phyloP scores from a whole-genome alignment of 2,329 filamentous ascomycete species.

The Phialocephala subalpina region DNA sequence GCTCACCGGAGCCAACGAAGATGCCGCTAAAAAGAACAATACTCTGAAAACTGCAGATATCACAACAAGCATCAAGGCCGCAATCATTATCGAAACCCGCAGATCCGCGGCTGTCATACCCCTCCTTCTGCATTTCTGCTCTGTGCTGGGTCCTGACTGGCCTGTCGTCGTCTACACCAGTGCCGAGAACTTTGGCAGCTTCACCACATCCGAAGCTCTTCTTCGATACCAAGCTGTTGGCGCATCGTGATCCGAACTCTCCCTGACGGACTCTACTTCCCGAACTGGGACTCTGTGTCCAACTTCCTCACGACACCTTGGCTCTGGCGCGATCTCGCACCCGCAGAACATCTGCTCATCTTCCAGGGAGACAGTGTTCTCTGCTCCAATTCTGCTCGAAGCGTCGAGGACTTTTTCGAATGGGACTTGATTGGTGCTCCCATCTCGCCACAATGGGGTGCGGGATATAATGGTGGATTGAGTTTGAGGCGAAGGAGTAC shows the following conservation, averaged over 20 bases:
- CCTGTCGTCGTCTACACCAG: slow-evolving; percentile 53
- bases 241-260: slow-evolving; percentile 49
- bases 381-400: slow-evolving; percentile 43
- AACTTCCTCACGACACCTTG: slow-evolving; percentile 43
- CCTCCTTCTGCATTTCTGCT: slow-evolving; percentile 49
- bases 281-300: slow-evolving; percentile 47
- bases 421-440: slow-evolving; percentile 49
- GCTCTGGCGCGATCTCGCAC: slow-evolving; percentile 46
- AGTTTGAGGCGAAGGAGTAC: slow-evolving; percentile 46
- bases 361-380: slow-evolving; percentile 47
- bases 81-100: slow-evolving; percentile 49
- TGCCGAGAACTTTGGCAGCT: slow-evolving; percentile 38
- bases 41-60: slow-evolving; percentile 31
- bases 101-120: slow-evolving; percentile 45
- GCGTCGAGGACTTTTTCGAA: slow-evolving; percentile 45
- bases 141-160: slow-evolving; percentile 52
- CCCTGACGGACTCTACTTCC: slow-evolving; percentile 46
- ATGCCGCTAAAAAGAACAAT: slow-evolving; percentile 13
- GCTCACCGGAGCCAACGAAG: slow-evolving; percentile 7
- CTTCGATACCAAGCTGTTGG: slow-evolving; percentile 45
- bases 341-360: slow-evolving; percentile 44
- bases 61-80: slow-evolving; percentile 42
- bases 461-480: slow-evolving; percentile 48
- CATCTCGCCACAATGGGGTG: slow-evolving; percentile 40
- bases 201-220: slow-evolving; percentile 47